Evolutionary conservation across 2,329 filamentous ascomycete genomes (phyloP).

Genomic region (Scolecobasidium constrictum): DNA sequence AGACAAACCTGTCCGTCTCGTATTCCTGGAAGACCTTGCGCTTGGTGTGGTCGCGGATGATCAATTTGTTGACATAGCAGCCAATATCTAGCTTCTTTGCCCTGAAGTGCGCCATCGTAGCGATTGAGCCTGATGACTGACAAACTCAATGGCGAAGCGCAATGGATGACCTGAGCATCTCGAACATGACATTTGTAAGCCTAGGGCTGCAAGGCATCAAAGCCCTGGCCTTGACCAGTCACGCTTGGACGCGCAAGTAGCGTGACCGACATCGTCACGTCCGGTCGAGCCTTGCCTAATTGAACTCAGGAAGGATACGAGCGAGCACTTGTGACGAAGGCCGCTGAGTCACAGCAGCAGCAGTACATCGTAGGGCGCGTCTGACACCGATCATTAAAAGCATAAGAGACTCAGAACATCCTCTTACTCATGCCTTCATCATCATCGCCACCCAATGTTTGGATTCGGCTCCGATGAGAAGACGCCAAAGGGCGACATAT

Average conservation of each 20-base stretch:
- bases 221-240: no score
- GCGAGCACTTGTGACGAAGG: no score
- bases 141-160: neutral
- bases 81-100: conserved; percentile 83
- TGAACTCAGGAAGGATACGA: no score
- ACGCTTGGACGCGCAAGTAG: no score
- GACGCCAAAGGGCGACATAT: conserved; percentile 3
- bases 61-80: conserved; percentile 75
- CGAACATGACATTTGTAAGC: no score
- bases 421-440: neutral
- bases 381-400: neutral
- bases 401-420: no score
- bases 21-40: conserved; percentile 79
- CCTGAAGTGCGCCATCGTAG: conserved; percentile 52
- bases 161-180: neutral
- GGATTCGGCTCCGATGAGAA: neutral
- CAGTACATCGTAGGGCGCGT: no score
- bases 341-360: no score
- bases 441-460: conserved; percentile 2
- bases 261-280: no score
- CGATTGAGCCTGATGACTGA: neutral
- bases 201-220: no score
- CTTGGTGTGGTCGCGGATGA: conserved; percentile 93
- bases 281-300: no score
- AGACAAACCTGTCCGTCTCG: conserved; percentile 72